Evolutionary conservation across 2,329 filamentous ascomycete species (phyloP), one percentile per base, ranked within the genome.

Genomic region (Cytospora paraplurivora): DNA sequence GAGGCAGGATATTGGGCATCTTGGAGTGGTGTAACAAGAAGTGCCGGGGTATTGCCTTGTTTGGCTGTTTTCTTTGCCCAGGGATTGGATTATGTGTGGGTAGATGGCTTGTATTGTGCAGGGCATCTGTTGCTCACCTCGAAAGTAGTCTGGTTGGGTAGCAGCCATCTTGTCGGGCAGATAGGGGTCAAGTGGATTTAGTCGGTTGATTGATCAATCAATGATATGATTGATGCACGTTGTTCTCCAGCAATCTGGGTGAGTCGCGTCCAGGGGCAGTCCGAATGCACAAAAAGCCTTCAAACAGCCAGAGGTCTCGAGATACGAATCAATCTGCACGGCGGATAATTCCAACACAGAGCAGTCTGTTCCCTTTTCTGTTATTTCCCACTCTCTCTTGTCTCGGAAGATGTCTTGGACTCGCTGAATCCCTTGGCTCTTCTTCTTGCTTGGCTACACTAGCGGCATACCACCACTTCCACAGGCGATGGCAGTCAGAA

Each of bases 81-180:
- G 59, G 38, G 32, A 34, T 6, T 49, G 33, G 59, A 35, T 49
- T 37, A 61, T 44, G 41, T 7, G 11, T 41, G 58, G 58, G 53
- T 49, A 54, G 57, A 57, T 66, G 44, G 53, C 56, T 63, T 41
- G 63, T 10, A n/a, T 37, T 8, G 49, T 35, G 56, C 52, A 57
- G 61, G 63, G 61, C 54, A 56, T 56, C 35, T 17, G 33, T 41
- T 63, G 54, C 64, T 64, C 56, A 66, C 64, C 64, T 66, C 50
- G 57, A n/a, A 44, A 34, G 27, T 56, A 34, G 27, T 56, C 53
- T 53, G 61, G 61, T 65, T 65, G 63, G 51, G 60, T 62, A 57
- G 60, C 56, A 57, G 64, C 64, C 64, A 66, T 66, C 44, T 54
- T 47, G 52, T 49, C 52, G 62, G 44, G 37, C 52, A 54, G 53